Base-by-base conservation (phyloP, 805 yeast species). In the Dipodascus albidus region DNA sequence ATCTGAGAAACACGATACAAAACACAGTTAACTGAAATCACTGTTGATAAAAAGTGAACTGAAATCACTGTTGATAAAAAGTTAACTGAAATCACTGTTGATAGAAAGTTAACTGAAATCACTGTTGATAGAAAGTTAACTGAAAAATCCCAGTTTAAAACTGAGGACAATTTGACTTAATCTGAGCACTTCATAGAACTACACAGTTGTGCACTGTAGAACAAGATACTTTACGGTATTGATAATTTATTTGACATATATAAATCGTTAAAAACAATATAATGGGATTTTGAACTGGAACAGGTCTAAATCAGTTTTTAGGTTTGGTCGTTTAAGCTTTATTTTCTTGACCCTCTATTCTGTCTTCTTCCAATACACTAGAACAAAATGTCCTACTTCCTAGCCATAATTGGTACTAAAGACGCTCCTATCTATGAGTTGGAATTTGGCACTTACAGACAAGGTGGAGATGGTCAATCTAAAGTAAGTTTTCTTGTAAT, bases 401-500 rank as follows among this genome's bases (percentile, higher is more conserved):
- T 93, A 62, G 85, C 95, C 2, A 83, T 93, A 50, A 79, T 93
- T 47, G 97, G 97, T 17, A 83, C 90, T 1, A 77, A 79, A 38
- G 98, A 93, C 66, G 79, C 78, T 57, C 96, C 97, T 0, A 64
- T 93, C 1, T 93, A 89, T 61, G 96, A 90, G 64, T 75, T 88
- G 4, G 96, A 89, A 63, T 83, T 90, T 53, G 87, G 91, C 1
- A 79, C 93, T 0, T 79, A 75, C 67, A 79, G 85, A 54, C 82
- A 77, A 54, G 80, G 83, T 2, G 80, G 80, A 2, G 83, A 80
- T 56, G 95, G 95, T 0, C 70, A 68, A 41, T 72, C 83, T 6
- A 73, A 59, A 57, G 69, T 66, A 55, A 17, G 65, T 55, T 11
- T 20, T 35, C n/a, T n/a, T n/a, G n/a, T 20, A 9, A 15, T 52